Base-by-base conservation (phyloP, 345 rosid species). In the Diplotaxis tenuifolia region DNA sequence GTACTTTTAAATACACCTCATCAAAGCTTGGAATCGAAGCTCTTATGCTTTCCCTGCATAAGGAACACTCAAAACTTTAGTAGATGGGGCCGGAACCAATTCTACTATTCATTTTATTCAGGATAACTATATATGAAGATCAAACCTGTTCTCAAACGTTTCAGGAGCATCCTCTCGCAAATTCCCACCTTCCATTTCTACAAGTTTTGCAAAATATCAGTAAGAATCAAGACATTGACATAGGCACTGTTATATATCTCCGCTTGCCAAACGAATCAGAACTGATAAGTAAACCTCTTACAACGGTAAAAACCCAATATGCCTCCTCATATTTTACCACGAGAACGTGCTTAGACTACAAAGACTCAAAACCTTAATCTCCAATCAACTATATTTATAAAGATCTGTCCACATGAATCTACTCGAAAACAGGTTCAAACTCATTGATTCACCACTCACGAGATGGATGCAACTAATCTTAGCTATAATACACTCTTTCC, bases 131-230 rank as follows among this genome's bases (percentile, higher is more conserved):
- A 10, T 5, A 34, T 36, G 14, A 18, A 59, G 57, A 57, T 54
- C 76, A 75, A 58, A 92, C 94, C 85, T 85, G 65, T 85, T 81
- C 28, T 82, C 84, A 80, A 90, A 93, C 52, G 79, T 73, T 81
- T 85, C 85, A 0, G 97, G 96, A 60, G 81, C 65, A 80, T 93
- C 98, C 49, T 85, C 86, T n/a, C 86, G 89, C 78, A 85, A 67
- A 65, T 85, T 80, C 45, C 85, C 87, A 6, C 83, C 85, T 21
- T 90, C 93, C n/a, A 81, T 83, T 34, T 86, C 98, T 93, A 80
- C 61, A 16, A 52, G 59, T 4, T 22, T 4, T 63, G 3, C n/a
- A n/a, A 50, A 1, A 54, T 47, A 80, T 34, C 19, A 60, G 69
- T 4, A 65, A 80, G 27, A 47, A 68, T 38, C 42, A 58, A 21